These are phyloP conservation scores for Onygena corvina DNA, from an alignment of 2,329 filamentous ascomycete species.

Conservation along the genomic window DNA sequence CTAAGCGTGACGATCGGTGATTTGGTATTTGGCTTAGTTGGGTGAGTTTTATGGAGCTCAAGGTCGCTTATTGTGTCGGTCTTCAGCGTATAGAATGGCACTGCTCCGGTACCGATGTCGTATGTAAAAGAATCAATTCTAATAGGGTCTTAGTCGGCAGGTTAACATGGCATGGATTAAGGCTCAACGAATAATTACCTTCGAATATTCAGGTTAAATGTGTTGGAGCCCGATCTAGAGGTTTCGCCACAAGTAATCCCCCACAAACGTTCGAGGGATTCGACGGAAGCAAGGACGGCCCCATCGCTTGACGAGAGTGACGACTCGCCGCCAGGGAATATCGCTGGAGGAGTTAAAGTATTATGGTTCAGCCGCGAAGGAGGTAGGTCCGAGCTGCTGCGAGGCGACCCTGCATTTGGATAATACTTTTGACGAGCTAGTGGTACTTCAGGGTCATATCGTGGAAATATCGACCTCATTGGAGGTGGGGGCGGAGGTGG, in stretches of 20 bases:
- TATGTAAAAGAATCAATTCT: constrained; percentile 34
- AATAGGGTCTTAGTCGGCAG: constrained; percentile 12
- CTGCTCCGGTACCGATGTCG: constrained; percentile 30
- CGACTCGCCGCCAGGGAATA: background rate
- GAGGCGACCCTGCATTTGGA: constrained; percentile 17
- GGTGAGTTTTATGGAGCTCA: constrained; percentile 32
- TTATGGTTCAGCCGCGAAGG: constrained; percentile 13
- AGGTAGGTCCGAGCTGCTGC: background rate
- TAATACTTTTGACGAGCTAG: constrained; percentile 29
- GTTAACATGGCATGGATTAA: background rate
- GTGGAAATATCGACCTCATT: constrained; percentile 38
- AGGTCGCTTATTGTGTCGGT: constrained; percentile 34
- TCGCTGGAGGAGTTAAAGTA: constrained; percentile 15
- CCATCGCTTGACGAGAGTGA: background rate
- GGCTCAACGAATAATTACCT: constrained; percentile 26
- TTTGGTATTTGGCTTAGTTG: constrained; percentile 28
- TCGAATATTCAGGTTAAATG: constrained; percentile 32
- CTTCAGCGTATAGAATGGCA: constrained; percentile 36
- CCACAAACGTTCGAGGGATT: constrained; percentile 34
- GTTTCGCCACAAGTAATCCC: constrained; percentile 36
- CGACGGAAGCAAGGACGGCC: constrained; percentile 27
- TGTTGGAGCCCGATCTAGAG: constrained; percentile 22
- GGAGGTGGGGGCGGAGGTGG: constrained; percentile 23
- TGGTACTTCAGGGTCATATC: constrained; percentile 30
- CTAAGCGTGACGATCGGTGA: constrained; percentile 35